phyloP scores from a whole-genome alignment of 2,329 filamentous ascomycete species.

The Exophiala sideris region DNA sequence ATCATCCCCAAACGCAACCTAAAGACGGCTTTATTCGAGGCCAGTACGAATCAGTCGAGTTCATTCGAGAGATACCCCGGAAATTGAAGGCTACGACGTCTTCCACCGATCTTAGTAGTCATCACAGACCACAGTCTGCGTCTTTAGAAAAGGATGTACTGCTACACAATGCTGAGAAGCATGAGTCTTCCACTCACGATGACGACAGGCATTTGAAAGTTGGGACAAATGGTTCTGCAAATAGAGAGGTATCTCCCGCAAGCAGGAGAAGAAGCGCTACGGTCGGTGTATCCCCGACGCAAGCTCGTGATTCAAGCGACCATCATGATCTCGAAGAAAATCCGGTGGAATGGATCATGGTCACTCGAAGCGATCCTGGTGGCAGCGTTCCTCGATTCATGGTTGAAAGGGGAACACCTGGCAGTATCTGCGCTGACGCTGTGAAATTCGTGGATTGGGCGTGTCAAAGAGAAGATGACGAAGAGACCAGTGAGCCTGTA shows the following conservation, averaged over 20 bases:
- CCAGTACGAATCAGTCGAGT: slow-evolving; percentile 85
- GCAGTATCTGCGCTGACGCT: slow-evolving; percentile 73
- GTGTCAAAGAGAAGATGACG: slow-evolving; percentile 47
- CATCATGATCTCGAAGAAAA: slow-evolving; percentile 53
- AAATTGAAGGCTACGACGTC: slow-evolving; percentile 46
- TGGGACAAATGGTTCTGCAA: slow-evolving; percentile 10
- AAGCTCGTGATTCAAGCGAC: slow-evolving; percentile 3
- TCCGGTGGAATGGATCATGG: slow-evolving; percentile 87
- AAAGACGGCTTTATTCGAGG: slow-evolving; percentile 75
- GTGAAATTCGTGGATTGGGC: slow-evolving; percentile 81
- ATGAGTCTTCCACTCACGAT: slow-evolving; percentile 3
- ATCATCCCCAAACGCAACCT: slow-evolving; percentile 68
- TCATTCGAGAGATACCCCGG: slow-evolving; percentile 77
- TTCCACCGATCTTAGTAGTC: slow-evolving; percentile 41
- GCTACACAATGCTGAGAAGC: slow-evolving; percentile 38
- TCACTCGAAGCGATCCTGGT: slow-evolving; percentile 82
- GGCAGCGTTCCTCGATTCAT: slow-evolving; percentile 85
- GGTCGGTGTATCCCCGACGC: slow-evolving; percentile 14
- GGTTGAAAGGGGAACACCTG: slow-evolving; percentile 84
- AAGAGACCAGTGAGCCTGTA: slow-evolving; percentile 31
- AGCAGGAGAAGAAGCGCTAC: slow-evolving; percentile 22
- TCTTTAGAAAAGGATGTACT: slow-evolving; percentile 43
- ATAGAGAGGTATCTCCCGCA: slow-evolving; percentile 16
- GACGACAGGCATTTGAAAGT: slow-evolving; percentile 15
- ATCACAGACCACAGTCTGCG: slow-evolving; percentile 26